These are phyloP conservation scores for Dothideomycetidae sp. DNA, from an alignment of 2,329 filamentous ascomycete genomes.

Conservation along the genomic window DNA sequence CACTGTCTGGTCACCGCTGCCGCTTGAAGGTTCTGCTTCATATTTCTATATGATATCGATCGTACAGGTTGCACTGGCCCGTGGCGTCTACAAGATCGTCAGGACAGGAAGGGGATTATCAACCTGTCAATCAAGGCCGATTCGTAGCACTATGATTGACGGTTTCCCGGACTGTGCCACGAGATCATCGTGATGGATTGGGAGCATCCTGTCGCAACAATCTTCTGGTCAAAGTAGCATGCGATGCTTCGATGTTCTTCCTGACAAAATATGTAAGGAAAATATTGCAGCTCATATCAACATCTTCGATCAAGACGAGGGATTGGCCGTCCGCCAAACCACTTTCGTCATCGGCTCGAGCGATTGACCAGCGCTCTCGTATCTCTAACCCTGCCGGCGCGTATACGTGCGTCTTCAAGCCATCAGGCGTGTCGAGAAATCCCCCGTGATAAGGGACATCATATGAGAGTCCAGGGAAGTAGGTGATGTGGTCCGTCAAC, in stretches of 20 bases:
- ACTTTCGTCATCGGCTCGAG: background rate
- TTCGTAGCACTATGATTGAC: too few species aligned
- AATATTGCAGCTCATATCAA: slow-evolving; percentile 8
- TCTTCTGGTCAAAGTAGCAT: slow-evolving; percentile 3
- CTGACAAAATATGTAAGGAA: slow-evolving; percentile 5
- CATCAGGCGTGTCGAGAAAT: slow-evolving; percentile 6
- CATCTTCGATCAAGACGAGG: slow-evolving; percentile 3
- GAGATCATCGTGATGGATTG: too few species aligned
- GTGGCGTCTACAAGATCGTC: too few species aligned
- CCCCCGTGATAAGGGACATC: slow-evolving; percentile 6
- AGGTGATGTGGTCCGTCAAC: slow-evolving; percentile 8
- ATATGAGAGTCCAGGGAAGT: slow-evolving; percentile 3
- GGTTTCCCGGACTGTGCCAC: too few species aligned
- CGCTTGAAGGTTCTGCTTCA: too few species aligned
- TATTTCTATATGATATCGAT: too few species aligned
- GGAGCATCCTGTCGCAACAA: too few species aligned
- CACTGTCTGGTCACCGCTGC: too few species aligned
- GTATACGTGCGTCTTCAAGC: slow-evolving; percentile 5
- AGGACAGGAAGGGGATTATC: too few species aligned
- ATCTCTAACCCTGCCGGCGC: slow-evolving; percentile 8
- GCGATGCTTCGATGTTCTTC: slow-evolving; percentile 6
- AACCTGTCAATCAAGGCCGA: too few species aligned
- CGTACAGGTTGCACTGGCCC: too few species aligned
- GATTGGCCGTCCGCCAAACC: background rate
- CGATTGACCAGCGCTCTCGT: slow-evolving; percentile 4